These are phyloP conservation scores for Microsporum ferrugineum DNA, from an alignment of 2,329 filamentous ascomycete species.

Conservation along the genomic window DNA sequence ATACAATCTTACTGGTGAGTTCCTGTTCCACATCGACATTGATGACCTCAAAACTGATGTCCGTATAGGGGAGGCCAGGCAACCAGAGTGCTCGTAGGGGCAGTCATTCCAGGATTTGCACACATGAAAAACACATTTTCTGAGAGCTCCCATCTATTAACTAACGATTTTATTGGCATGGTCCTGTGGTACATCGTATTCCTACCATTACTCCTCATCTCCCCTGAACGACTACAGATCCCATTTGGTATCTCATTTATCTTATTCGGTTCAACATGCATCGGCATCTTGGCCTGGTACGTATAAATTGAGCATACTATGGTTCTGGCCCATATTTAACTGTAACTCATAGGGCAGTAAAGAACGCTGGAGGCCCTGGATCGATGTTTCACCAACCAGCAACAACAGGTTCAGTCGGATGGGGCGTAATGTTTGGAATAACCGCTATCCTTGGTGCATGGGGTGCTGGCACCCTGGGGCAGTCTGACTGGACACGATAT, in stretches of 20 bases:
- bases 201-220: conserved; percentile 35
- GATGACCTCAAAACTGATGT: not conserved
- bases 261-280: conserved; percentile 5
- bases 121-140: conserved; percentile 27
- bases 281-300: conserved; percentile 3
- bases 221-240: conserved; percentile 24
- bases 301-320: not conserved
- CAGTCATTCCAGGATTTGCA: conserved; percentile 19
- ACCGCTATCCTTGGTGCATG: conserved; percentile 36
- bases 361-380: conserved; percentile 6
- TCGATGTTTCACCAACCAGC: conserved; percentile 9
- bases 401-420: conserved; percentile 20
- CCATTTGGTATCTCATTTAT: conserved; percentile 8
- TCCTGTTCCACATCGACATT: conserved; percentile 19
- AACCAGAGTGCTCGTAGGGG: conserved; percentile 7
- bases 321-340: not conserved
- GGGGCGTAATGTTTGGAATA: conserved; percentile 30
- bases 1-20: conserved; percentile 30
- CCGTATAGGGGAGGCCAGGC: conserved; percentile 5
- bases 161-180: conserved; percentile 27
- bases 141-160: conserved; percentile 25
- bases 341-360: not conserved
- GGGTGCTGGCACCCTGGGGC: conserved; percentile 31
- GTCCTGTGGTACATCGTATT: conserved; percentile 29
- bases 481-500: conserved; percentile 41